These are phyloP conservation scores for Pelargonium fulgidum DNA, from an alignment of 441 rosid species.

Conservation along the genomic window DNA sequence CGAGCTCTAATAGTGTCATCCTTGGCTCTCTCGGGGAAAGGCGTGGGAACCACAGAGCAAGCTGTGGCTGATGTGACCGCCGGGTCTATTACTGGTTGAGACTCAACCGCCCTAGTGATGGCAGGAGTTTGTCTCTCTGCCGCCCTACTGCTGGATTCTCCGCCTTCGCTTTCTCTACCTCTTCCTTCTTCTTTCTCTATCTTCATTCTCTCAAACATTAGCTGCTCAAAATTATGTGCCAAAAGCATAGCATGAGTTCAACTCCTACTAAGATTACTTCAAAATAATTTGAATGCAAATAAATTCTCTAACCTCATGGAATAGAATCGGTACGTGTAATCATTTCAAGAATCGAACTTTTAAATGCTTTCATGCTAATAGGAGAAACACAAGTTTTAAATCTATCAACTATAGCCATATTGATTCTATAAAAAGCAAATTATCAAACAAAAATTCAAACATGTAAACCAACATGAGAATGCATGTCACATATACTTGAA, in stretches of 20 bases:
- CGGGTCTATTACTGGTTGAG: background rate
- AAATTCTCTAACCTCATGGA: background rate
- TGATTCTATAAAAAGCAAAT: too few species aligned
- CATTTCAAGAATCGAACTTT: too few species aligned
- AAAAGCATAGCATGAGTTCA: background rate
- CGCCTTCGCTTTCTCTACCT: slow-evolving; percentile 29
- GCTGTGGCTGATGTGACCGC: background rate
- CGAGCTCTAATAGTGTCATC: slow-evolving; percentile 29
- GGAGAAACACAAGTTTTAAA: too few species aligned
- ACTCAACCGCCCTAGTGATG: background rate
- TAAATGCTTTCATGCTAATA: too few species aligned
- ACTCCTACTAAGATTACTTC: background rate
- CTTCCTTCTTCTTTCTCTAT: slow-evolving; percentile 70
- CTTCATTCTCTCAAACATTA: slow-evolving; percentile 68
- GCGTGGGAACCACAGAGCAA: background rate
- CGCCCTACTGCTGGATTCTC: slow-evolving; percentile 14
- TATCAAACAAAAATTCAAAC: too few species aligned
- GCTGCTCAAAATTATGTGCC: slow-evolving; percentile 20
- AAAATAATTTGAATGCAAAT: background rate
- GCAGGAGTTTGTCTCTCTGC: background rate
- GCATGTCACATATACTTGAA: too few species aligned
- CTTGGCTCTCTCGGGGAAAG: slow-evolving; percentile 18
- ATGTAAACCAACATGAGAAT: too few species aligned
- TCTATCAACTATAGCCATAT: too few species aligned
- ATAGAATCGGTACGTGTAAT: background rate